Evolutionary conservation across 805 yeast species (phyloP).

Genomic region (Wickerhamiella shivajii): DNA sequence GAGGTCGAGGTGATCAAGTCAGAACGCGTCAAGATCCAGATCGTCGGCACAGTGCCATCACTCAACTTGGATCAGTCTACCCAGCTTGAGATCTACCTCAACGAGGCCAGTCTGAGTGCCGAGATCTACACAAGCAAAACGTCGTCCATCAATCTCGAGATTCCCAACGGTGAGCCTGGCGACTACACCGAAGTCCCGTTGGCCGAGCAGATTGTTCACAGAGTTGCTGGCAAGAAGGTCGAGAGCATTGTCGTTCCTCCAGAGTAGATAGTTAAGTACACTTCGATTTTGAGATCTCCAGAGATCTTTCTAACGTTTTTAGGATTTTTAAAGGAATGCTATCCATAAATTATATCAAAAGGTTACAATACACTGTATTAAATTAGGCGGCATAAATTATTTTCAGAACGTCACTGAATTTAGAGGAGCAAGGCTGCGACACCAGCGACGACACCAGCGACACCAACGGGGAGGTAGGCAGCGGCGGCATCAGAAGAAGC

Average conservation of each 20-base stretch:
- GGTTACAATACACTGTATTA: no score
- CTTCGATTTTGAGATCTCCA: no score
- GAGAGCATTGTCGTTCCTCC: conserved; percentile 8
- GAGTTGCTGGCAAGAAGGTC: conserved; percentile 23
- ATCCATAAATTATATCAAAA: no score
- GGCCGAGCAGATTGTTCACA: conserved; percentile 85
- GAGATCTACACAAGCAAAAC: conserved; percentile 76
- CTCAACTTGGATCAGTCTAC: conserved; percentile 80
- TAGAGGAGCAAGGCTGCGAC: not conserved
- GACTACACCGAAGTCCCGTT: conserved; percentile 68
- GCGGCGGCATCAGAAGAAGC: no score
- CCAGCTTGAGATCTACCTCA: conserved; percentile 67
- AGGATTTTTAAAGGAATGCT: no score
- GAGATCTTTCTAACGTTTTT: no score
- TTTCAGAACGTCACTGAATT: no score
- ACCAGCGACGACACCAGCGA: conserved; percentile 1
- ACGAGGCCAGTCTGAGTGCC: conserved; percentile 52
- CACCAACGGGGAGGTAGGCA: not conserved
- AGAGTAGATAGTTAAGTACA: no score
- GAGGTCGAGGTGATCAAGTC: conserved; percentile 82
- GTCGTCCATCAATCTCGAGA: conserved; percentile 71
- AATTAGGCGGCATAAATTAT: no score
- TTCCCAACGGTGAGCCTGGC: conserved; percentile 53
- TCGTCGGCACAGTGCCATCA: conserved; percentile 68
- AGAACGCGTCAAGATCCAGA: conserved; percentile 67